These are phyloP conservation scores for Chimonanthus praecox DNA, from an alignment of 164 flowering plant species.

Conservation along the genomic window DNA sequence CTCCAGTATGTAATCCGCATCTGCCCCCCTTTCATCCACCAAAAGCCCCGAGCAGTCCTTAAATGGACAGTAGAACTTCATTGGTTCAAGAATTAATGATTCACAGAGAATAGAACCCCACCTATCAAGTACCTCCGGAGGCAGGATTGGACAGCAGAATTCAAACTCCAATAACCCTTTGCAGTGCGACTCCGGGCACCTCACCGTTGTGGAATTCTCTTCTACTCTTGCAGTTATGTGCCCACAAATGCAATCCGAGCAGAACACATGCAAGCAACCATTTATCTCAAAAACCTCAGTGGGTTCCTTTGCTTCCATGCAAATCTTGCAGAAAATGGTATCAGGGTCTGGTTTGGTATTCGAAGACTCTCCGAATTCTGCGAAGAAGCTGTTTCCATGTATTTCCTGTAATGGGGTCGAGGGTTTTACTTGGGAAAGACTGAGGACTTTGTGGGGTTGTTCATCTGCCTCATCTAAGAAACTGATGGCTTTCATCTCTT, in stretches of 20 bases:
- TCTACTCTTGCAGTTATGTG: slow-evolving; percentile 19
- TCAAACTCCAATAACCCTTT: slow-evolving; percentile 16
- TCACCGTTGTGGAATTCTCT: slow-evolving; percentile 8
- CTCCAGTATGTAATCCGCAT: not conserved
- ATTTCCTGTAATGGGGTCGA: not conserved
- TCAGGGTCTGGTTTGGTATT: not conserved
- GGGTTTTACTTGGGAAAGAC: not conserved
- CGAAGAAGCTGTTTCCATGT: not conserved
- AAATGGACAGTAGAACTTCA: slow-evolving; percentile 19
- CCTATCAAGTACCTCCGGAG: slow-evolving; percentile 18
- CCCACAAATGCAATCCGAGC: slow-evolving; percentile 31
- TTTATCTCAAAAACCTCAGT: slow-evolving; percentile 2
- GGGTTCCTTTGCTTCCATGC: slow-evolving; percentile 8
- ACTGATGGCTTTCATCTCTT: not conserved
- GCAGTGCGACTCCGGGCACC: slow-evolving; percentile 36
- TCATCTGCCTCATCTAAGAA: not conserved
- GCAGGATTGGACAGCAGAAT: slow-evolving; percentile 18
- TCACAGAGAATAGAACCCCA: slow-evolving; percentile 15
- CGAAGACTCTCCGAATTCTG: not conserved
- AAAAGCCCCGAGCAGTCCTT: slow-evolving; percentile 20
- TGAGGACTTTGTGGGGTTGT: not conserved
- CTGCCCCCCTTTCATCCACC: slow-evolving; percentile 9
- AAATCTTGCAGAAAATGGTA: slow-evolving; percentile 11
- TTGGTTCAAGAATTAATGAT: not conserved
- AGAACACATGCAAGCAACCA: slow-evolving; percentile 29